Percentiles rank a stretch among this genome's conserved stretches.
Evolutionary conservation across 2,329 filamentous ascomycete species (phyloP).

Genomic region (Nothophoma quercina): DNA sequence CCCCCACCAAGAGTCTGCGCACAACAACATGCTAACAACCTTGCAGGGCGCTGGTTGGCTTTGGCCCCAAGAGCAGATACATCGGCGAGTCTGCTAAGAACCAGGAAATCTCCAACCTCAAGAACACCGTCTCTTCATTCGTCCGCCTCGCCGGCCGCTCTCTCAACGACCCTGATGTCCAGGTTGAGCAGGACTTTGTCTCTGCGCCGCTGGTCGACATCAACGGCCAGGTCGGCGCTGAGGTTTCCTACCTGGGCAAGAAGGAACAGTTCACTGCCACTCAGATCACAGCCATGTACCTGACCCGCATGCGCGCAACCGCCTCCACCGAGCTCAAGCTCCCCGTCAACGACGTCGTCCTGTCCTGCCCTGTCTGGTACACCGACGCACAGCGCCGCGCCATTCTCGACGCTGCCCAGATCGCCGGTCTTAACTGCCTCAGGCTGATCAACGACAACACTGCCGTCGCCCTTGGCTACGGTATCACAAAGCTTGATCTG

Average conservation of each 20-base stretch:
- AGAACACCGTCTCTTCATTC: slow-evolving; percentile 94
- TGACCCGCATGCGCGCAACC: slow-evolving; percentile 92
- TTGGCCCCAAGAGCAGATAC: slow-evolving; percentile 92
- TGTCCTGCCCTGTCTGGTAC: slow-evolving; percentile 97
- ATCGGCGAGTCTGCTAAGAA: slow-evolving; percentile 96
- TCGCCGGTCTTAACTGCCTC: slow-evolving; percentile 90
- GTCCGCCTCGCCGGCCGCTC: slow-evolving; percentile 91
- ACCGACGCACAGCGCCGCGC: slow-evolving; percentile 90
- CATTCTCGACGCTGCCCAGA: slow-evolving; percentile 89
- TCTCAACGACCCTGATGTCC: slow-evolving; percentile 88
- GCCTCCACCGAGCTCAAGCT: slow-evolving; percentile 86
- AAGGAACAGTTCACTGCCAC: slow-evolving; percentile 95
- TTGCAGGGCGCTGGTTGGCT: slow-evolving; percentile 82
- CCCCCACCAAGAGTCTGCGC: slow-evolving; percentile 9
- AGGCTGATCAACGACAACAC: slow-evolving; percentile 98
- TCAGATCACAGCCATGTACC: slow-evolving; percentile 92
- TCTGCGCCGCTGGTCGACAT: slow-evolving; percentile 86
- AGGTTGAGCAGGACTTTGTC: slow-evolving; percentile 90
- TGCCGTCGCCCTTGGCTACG: slow-evolving; percentile 92
- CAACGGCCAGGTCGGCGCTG: slow-evolving; percentile 92
- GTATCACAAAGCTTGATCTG: slow-evolving; percentile 97
- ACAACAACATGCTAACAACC: slow-evolving; percentile 17
- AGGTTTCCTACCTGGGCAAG: slow-evolving; percentile 92
- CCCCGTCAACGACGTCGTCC: slow-evolving; percentile 89
- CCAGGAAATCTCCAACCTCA: slow-evolving; percentile 98